A percentile compares a stretch with the other conserved stretches of the same genome.
Conservation (phyloP, 345 rosid species). For the Angophora floribunda region DNA sequence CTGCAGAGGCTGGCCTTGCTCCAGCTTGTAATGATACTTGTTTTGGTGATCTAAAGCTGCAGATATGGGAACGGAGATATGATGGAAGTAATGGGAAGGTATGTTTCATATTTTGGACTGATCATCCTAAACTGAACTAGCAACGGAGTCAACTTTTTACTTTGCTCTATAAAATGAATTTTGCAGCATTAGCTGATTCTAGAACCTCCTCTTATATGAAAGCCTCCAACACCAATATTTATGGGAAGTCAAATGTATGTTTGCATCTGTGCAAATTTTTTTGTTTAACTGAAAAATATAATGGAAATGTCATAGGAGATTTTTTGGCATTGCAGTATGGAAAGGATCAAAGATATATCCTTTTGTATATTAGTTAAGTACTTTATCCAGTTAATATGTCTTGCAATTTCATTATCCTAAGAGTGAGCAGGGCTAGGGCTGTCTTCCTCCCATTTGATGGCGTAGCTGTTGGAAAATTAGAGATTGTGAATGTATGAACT, state of each 20-base stretch:
- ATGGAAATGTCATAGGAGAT: not conserved
- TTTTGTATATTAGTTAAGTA: not conserved
- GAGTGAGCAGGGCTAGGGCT: not conserved
- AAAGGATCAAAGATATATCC: not conserved
- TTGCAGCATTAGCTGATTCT: not conserved
- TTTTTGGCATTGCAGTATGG: not conserved
- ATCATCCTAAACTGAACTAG: not conserved
- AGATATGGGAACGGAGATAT: constrained; percentile 65
- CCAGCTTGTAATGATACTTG: constrained; percentile 91
- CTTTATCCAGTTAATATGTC: not conserved
- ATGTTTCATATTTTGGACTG: not conserved
- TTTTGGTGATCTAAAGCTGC: constrained; percentile 60
- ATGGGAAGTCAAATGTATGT: not conserved
- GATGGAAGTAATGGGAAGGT: constrained; percentile 92
- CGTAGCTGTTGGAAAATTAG: not conserved
- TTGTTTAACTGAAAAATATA: not conserved
- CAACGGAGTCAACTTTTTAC: not conserved
- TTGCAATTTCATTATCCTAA: not conserved
- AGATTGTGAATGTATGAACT: not conserved
- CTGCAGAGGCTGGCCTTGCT: constrained; percentile 67
- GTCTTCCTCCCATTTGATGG: not conserved
- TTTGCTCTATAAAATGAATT: not conserved
- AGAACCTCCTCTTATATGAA: not conserved
- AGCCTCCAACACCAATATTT: not conserved
- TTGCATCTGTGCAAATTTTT: not conserved